Evolutionary conservation across 345 rosid genomes (phyloP), one percentile per base, ranked within the genome.

Genomic region (Aquilaria malaccensis): DNA sequence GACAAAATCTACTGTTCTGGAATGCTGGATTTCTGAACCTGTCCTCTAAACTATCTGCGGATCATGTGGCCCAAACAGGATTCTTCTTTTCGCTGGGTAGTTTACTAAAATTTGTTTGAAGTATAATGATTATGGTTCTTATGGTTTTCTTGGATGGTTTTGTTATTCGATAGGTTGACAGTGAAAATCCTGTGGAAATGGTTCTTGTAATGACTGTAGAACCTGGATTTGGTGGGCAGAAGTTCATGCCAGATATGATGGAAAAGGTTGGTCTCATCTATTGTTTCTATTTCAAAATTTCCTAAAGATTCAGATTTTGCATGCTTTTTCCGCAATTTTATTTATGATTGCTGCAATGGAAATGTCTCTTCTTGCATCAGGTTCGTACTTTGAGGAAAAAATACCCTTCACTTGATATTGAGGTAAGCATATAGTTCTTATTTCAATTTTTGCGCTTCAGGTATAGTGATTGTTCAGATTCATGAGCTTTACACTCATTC

Each of bases 151-250:
- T 50, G n/a, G 62, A n/a, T 7, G 47, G 15, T 31, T n/a, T 55
- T 33, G 4, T 29, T 33, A 9, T 49, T 11, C 50, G 60, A 30
- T 71, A 93, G 98, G 78, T 89, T n/a, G 88, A 89, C 62, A 77
- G 81, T 58, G 72, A 75, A 79, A 71, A 75, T 75, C 89, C 89
- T 0, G 97, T 94, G 45, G 96, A 90, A 67, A 77, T 90, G 92
- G 99, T 93, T 69, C 99, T 90, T 61, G 92, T 92, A 63, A 89
- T 92, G 97, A 89, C 97, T 4, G 93, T 89, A 15, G 95, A 89
- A 67, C 95, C 91, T 71, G 96, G 93, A 59, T 89, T 89, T 71
- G 96, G 96, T 9, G 98, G 96, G 51, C 95, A 89, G 67, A 87
- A 87, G 76, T 93, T 93, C 80, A 93, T 93, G 92, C 92, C 83